These are phyloP conservation scores for Coniochaeta sp. DNA, from an alignment of 2,329 filamentous ascomycete genomes.

Conservation along the genomic window DNA sequence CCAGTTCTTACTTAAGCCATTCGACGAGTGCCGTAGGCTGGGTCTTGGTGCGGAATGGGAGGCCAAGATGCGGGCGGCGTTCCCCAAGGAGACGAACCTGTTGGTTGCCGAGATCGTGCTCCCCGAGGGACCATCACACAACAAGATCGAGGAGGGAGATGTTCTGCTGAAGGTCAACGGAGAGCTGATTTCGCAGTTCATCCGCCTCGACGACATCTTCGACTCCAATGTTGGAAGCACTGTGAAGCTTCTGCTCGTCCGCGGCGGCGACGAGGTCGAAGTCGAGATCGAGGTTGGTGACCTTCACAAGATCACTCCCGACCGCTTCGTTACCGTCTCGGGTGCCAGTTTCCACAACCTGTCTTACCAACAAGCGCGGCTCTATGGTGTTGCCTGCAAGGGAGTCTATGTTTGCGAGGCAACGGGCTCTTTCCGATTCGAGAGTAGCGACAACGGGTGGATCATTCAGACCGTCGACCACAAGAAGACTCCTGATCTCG, in stretches of 20 bases:
- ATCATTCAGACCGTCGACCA: conserved; percentile 89
- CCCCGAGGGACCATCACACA: conserved; percentile 79
- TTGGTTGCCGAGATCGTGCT: conserved; percentile 93
- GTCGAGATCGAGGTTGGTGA: conserved; percentile 82
- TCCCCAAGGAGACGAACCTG: conserved; percentile 94
- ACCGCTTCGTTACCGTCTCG: conserved; percentile 89
- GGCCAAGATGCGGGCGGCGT: conserved; percentile 70
- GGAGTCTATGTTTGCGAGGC: conserved; percentile 95
- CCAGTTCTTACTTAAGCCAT: conserved; percentile 94
- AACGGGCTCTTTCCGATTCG: conserved; percentile 89
- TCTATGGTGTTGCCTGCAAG: conserved; percentile 86
- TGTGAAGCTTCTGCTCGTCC: conserved; percentile 77
- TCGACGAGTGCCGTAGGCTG: conserved; percentile 89
- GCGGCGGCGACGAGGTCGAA: conserved; percentile 81
- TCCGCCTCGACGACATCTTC: conserved; percentile 82
- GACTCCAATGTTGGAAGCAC: conserved; percentile 76
- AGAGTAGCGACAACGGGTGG: conserved; percentile 87
- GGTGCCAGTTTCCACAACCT: conserved; percentile 93
- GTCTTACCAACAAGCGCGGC: conserved; percentile 94
- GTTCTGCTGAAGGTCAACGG: conserved; percentile 90
- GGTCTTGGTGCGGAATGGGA: conserved; percentile 84
- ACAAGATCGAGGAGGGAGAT: conserved; percentile 88
- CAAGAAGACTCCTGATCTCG: conserved; percentile 79
- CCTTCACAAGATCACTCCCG: conserved; percentile 88
- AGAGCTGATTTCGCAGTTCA: conserved; percentile 87